Percentiles rank a stretch among this genome's conserved stretches.
phyloP scores from a whole-genome alignment of 2,329 filamentous ascomycete genomes.

The Aspergillus flavus region DNA sequence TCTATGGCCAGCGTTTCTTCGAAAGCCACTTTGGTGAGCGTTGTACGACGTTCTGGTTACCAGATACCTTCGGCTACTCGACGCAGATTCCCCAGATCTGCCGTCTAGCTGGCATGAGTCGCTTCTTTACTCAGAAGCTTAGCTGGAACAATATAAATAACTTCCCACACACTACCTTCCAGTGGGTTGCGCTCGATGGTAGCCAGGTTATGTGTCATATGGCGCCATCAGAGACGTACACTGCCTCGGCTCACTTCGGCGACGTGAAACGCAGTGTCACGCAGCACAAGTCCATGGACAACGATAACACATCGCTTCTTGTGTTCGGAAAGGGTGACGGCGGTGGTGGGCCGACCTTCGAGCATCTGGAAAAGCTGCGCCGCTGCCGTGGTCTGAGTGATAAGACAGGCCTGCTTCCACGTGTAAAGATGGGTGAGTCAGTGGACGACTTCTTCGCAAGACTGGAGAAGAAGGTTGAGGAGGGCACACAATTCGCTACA shows the following conservation, averaged over 20 bases:
- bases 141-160: conserved; percentile 99
- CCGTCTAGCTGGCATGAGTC: conserved; percentile 89
- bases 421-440: conserved; percentile 83
- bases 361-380: conserved; percentile 91
- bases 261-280: conserved; percentile 87
- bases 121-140: conserved; percentile 97
- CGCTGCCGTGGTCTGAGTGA: conserved; percentile 91
- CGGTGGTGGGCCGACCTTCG: conserved; percentile 90
- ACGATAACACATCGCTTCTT: conserved; percentile 85
- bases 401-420: conserved; percentile 77
- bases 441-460: conserved; percentile 94
- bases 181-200: conserved; percentile 94
- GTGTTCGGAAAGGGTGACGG: conserved; percentile 97
- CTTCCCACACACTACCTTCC: conserved; percentile 98
- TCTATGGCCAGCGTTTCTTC: conserved; percentile 95
- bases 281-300: conserved; percentile 94
- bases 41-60: conserved; percentile 93
- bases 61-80: conserved; percentile 97
- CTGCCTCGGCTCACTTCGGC: conserved; percentile 89
- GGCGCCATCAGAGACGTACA: conserved; percentile 94
- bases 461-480: conserved; percentile 73
- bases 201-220: conserved; percentile 98
- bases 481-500: conserved; percentile 74
- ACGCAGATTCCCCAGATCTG: conserved; percentile 92
- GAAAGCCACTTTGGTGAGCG: conserved; percentile 88